Percentiles rank a stretch among this genome's conserved stretches.
These are phyloP conservation scores for Aspergillus fumigatiaffinis DNA, from an alignment of 2,329 filamentous ascomycete species.

Conservation along the genomic window DNA sequence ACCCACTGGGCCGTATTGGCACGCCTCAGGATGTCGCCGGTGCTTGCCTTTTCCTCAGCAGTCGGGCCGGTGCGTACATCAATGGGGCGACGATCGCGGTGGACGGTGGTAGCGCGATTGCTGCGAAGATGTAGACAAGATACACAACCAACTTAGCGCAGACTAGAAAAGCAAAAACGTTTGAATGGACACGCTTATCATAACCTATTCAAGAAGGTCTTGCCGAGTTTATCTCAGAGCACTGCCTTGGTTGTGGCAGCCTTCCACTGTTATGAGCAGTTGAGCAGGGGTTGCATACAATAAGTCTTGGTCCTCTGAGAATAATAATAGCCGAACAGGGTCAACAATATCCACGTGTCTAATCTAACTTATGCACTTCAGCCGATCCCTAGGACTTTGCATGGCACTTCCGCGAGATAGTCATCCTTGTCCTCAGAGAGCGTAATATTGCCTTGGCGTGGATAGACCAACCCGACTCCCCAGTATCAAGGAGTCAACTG, in stretches of 20 bases:
- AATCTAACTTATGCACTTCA: neutral
- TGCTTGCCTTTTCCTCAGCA: conserved; percentile 65
- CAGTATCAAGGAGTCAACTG: neutral
- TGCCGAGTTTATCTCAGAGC: neutral
- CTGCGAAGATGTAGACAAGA: conserved; percentile 34
- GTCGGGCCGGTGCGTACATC: conserved; percentile 62
- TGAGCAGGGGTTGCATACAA: neutral
- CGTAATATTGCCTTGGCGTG: no score
- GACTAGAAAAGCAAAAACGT: neutral
- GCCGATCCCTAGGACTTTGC: neutral
- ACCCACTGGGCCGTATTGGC: conserved; percentile 66
- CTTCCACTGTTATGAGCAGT: neutral
- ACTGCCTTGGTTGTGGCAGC: neutral
- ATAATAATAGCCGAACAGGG: neutral
- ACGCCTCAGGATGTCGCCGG: conserved; percentile 66
- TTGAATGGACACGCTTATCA: neutral
- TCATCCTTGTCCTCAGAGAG: no score
- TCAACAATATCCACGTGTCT: neutral
- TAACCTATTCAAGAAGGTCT: conserved; percentile 4
- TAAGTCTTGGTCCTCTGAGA: neutral
- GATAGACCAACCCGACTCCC: no score
- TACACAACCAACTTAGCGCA: neutral
- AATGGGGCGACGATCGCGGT: conserved; percentile 63
- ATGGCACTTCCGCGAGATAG: neutral
- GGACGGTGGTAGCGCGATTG: conserved; percentile 53